Evolutionary conservation across 768 basidiomycete species (phyloP).

Genomic region (Tulasnella sp.): DNA sequence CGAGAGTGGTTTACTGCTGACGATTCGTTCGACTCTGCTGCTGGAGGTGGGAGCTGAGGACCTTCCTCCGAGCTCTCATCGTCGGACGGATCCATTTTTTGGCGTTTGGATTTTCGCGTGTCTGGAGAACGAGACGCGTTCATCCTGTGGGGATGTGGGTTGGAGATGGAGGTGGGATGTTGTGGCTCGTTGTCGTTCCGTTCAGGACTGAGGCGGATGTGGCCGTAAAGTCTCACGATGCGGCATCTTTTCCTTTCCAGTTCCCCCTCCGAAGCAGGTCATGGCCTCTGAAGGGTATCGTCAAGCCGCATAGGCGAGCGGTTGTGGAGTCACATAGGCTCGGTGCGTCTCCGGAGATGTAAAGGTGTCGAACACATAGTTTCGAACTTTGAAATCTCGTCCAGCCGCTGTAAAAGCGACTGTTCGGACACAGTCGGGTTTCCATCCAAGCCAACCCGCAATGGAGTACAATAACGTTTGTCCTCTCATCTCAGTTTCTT

Average conservation of each 20-base stretch:
- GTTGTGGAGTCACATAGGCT: no score
- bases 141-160: neutral
- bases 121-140: neutral
- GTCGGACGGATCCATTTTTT: neutral
- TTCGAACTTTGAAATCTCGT: neutral
- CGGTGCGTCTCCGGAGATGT: no score
- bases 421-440: neutral
- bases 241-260: neutral
- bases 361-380: neutral
- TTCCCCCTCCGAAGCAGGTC: no score
- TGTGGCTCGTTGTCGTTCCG: neutral
- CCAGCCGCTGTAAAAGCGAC: neutral
- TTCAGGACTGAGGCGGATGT: neutral
- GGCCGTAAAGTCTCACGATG: neutral
- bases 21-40: neutral
- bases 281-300: no score
- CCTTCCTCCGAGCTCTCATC: neutral
- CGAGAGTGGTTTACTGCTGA: no score
- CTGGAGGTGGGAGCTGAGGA: neutral
- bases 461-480: neutral
- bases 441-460: neutral
- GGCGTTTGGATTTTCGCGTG: neutral
- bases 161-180: neutral
- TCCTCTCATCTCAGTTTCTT: neutral
- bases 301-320: no score